Evolutionary conservation across 768 basidiomycete genomes (phyloP), one percentile per base, ranked within the genome.

Genomic region (Chalciporus piperatus): DNA sequence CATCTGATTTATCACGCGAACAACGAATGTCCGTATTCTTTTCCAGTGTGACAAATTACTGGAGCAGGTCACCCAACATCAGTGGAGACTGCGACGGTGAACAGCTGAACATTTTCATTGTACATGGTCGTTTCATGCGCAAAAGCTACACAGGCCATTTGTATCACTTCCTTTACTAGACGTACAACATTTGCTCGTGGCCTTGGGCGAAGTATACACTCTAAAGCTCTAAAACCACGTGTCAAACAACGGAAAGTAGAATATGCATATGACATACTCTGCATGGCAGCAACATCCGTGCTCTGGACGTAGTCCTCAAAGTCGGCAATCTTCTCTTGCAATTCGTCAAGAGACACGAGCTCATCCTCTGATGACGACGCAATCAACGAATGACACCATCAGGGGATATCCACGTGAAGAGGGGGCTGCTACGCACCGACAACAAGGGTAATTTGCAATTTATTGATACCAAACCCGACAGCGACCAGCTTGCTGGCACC

Each of bases 381-480:
- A 12, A 52, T 22, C 7, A 51, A 48, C 13, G 39, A 6, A 48
- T 28, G 4, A 27, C 27, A 7, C 3, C 27, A 27, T 27, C 27
- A 27, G 27, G 44, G 10, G 16, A 25, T 30, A 10, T 14, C 12
- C 23, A 2, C 1, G 35, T 1, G 27, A 30, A 50, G 14, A 20
- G 28, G 30, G 27, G 6, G 25, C 9, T 1, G 0, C 23, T 10
- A 74, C 79, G 51, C 52, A 83, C 81, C 78, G 45, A 83, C 70
- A 52, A 80, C 79, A n/a, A 82, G 68, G 4, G 75, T 83, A 51
- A 83, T 79, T 67, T 82, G 97, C 52, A 99, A 83, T 77, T 98
- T 99, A 75, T 76, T 85, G 76, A 99, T 95, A 62, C 89, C 88
- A 70, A 87, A 98, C 50, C 94, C 96, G 60, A 98, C 83, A 42